A percentile compares a stretch with the other conserved stretches of the same genome.
Conservation (phyloP, 148 eudicot species). For the Rhododendron henanense region DNA sequence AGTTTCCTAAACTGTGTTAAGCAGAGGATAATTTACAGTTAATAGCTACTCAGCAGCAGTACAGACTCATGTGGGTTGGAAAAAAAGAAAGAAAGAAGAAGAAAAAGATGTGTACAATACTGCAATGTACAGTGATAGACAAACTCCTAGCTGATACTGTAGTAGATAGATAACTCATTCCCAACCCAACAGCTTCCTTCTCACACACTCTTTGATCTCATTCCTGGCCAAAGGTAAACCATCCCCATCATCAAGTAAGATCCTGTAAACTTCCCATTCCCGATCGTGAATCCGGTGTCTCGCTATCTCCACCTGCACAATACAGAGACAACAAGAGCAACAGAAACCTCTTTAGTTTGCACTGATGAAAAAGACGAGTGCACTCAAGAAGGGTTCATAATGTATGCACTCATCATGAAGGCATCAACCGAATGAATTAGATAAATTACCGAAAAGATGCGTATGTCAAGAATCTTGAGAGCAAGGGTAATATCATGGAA, state of each 20-base stretch:
- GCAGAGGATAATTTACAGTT: conserved; percentile 4
- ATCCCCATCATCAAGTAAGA: conserved; percentile 47
- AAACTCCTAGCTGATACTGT: not conserved
- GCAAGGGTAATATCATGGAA: conserved; percentile 59
- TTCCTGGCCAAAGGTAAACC: conserved; percentile 34
- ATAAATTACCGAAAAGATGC: conserved; percentile 49
- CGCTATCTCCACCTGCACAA: conserved; percentile 48
- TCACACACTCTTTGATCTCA: conserved; percentile 42
- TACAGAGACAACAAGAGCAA: not conserved
- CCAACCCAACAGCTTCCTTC: conserved; percentile 55
- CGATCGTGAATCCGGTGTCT: conserved; percentile 49
- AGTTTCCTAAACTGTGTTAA: not conserved
- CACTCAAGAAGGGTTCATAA: not conserved
- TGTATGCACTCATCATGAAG: not conserved
- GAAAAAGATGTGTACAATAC: not conserved
- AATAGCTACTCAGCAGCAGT: not conserved
- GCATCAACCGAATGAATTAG: not conserved
- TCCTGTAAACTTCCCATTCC: conserved; percentile 62
- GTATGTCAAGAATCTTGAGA: conserved; percentile 46
- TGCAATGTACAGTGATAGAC: conserved; percentile 1
- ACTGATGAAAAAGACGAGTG: not conserved
- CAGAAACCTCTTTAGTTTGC: not conserved
- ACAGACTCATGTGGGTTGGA: not conserved
- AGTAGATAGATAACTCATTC: conserved; percentile 14
- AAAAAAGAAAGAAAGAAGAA: not conserved